Conservation (phyloP, 352 stramenopile species). For the Globisporangium solare region DNA sequence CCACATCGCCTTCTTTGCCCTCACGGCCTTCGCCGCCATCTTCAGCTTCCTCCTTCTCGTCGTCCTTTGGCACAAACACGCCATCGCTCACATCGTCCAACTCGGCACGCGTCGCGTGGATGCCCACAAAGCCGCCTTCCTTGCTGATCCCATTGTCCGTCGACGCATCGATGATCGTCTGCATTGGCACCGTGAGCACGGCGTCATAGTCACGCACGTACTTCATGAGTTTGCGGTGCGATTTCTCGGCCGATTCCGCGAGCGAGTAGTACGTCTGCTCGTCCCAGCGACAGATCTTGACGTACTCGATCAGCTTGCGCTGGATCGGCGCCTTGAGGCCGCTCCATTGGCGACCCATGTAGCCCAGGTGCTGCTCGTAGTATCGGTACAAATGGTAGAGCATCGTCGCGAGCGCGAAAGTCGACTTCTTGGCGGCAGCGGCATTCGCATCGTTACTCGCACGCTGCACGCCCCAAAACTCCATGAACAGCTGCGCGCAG, state of each 20-base stretch:
- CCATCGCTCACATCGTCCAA: conserved; percentile 46
- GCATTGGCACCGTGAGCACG: conserved; percentile 74
- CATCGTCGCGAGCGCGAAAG: conserved; percentile 79
- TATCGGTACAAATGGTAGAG: conserved; percentile 93
- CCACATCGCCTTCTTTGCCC: conserved; percentile 6
- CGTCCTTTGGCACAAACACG: conserved; percentile 34
- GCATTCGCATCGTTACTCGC: not conserved
- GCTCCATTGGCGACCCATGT: conserved; percentile 78
- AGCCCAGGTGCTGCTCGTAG: conserved; percentile 91
- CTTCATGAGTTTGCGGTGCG: conserved; percentile 98
- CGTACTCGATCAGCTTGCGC: conserved; percentile 96
- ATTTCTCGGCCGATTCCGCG: conserved; percentile 96
- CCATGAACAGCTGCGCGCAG: conserved; percentile 80
- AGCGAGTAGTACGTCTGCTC: conserved; percentile 99
- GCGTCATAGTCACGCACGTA: conserved; percentile 92
- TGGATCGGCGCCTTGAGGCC: conserved; percentile 93
- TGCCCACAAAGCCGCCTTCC: conserved; percentile 72
- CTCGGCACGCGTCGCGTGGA: conserved; percentile 64
- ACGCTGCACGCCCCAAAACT: conserved; percentile 36
- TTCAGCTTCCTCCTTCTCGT: conserved; percentile 9
- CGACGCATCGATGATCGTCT: conserved; percentile 87
- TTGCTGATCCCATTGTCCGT: conserved; percentile 80
- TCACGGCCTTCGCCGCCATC: conserved; percentile 13
- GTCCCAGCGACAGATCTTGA: conserved; percentile 99
- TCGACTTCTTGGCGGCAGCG: conserved; percentile 14